phyloP scores from a whole-genome alignment of 768 basidiomycete species.

The Kwoniella sp. region DNA sequence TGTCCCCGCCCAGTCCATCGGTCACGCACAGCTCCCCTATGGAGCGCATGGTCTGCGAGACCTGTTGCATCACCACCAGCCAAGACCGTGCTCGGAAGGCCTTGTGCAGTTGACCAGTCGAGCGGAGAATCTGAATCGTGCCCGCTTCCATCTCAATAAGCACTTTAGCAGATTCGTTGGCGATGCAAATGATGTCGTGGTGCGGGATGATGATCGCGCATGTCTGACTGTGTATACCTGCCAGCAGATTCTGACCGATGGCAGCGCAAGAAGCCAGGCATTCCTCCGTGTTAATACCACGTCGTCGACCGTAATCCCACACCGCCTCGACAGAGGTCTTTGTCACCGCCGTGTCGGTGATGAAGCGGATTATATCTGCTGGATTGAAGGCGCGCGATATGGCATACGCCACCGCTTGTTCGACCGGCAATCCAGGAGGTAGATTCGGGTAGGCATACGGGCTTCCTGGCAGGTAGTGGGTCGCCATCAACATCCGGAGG shows the following conservation, averaged over 20 bases:
- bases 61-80: constrained; percentile 18
- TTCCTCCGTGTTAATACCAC: constrained; percentile 29
- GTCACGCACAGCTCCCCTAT: constrained; percentile 4
- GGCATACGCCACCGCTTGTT: constrained; percentile 20
- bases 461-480: constrained; percentile 26
- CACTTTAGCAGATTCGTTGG: constrained; percentile 30
- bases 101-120: constrained; percentile 1
- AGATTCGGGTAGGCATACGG: constrained; percentile 22
- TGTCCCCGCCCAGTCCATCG: constrained; percentile 15
- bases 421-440: constrained; percentile 12
- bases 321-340: constrained; percentile 19
- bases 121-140: constrained; percentile 11
- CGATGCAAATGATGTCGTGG: constrained; percentile 26
- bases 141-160: constrained; percentile 40
- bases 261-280: constrained; percentile 20
- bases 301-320: constrained; percentile 29
- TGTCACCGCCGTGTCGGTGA: constrained; percentile 7
- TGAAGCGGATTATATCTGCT: constrained; percentile 26
- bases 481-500: constrained; percentile 31
- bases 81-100: constrained; percentile 15
- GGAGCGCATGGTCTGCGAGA: constrained; percentile 11
- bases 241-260: constrained; percentile 13
- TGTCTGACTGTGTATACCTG: background rate
- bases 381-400: constrained; percentile 26
- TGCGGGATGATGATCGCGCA: constrained; percentile 19